Percentiles rank a stretch among this genome's conserved stretches.
Evolutionary conservation across 2,329 filamentous ascomycete species (phyloP).

Genomic region (Trichoderma lentiforme): DNA sequence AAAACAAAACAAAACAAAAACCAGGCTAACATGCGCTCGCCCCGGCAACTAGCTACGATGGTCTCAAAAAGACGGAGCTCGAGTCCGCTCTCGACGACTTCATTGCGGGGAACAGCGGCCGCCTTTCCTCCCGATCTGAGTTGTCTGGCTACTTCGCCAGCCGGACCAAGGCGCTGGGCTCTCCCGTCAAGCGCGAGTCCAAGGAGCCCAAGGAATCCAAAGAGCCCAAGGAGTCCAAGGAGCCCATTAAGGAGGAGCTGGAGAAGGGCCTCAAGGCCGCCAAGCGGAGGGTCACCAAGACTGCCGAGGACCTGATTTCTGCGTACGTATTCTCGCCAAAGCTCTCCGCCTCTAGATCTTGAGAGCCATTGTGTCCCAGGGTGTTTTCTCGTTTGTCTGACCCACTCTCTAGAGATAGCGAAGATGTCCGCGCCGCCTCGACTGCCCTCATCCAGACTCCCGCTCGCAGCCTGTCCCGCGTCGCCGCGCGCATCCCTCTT

Average conservation of each 20-base stretch:
- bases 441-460: slow-evolving; percentile 49
- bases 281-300: slow-evolving; percentile 45
- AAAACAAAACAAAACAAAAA: slow-evolving; percentile 1
- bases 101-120: slow-evolving; percentile 65
- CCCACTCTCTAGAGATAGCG: slow-evolving; percentile 25
- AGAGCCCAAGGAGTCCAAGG: slow-evolving; percentile 36
- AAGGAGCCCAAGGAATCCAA: slow-evolving; percentile 33
- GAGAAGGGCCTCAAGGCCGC: slow-evolving; percentile 43
- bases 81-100: slow-evolving; percentile 71
- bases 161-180: slow-evolving; percentile 56
- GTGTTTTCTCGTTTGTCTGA: background rate
- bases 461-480: slow-evolving; percentile 50
- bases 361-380: background rate
- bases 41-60: slow-evolving; percentile 54
- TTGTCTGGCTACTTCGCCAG: slow-evolving; percentile 74
- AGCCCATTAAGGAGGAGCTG: slow-evolving; percentile 36
- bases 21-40: slow-evolving; percentile 15
- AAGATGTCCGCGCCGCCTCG: slow-evolving; percentile 36
- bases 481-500: slow-evolving; percentile 62
- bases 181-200: slow-evolving; percentile 58
- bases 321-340: slow-evolving; percentile 38
- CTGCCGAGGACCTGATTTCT: slow-evolving; percentile 43
- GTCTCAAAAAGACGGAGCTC: slow-evolving; percentile 74
- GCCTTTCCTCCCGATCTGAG: slow-evolving; percentile 58
- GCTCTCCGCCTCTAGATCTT: background rate